Evolutionary conservation across 345 rosid species (phyloP), one percentile per base, ranked within the genome.

Genomic region (Populus alba): DNA sequence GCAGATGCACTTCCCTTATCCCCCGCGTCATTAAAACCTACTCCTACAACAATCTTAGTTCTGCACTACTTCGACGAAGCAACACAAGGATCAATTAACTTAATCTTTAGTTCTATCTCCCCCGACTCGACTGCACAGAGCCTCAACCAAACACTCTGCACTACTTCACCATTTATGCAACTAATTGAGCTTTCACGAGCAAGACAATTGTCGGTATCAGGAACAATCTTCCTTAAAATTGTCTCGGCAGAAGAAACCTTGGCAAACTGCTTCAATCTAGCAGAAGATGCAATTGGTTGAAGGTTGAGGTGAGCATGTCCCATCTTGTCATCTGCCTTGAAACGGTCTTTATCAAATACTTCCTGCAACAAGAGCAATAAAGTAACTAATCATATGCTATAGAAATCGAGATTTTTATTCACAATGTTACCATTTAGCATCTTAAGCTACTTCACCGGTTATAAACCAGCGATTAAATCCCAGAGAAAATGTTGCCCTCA

Each of bases 251-350:
- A 85, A 75, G 95, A 91, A 29, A 92, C 90, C 20, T 84, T 88
- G 33, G 90, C 78, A 80, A 91, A 81, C 78, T 89, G 95, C 83
- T 92, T 90, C 81, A 96, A 86, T 76, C 99, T 84, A 43, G 97
- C 91, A 25, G 94, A 91, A 51, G 99, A 93, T 80, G 89, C 83
- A 31, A 96, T 85, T 3, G 97, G 97, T 76, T 94, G 99, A 81
- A 96, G 95, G 87, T 82, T 92, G 76, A 96, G 87, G 70, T 84
- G 71, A 57, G 99, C 99, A 71, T 88, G 88, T 39, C 99, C 99
- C 99, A 96, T 96, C 85, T 96, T 92, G 80, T 96, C 99, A 85
- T 96, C 99, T n/a, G 97, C 81, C 87, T 94, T 96, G 91, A 96
- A 96, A 66, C 90, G 91, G 80, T 96, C 99, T 83, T 91, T 96